Percentiles rank a stretch among this genome's conserved stretches.
Evolutionary conservation across 225 moss, liverwort and hornwort species (phyloP).

Genomic region (Anthoceros angustus): DNA sequence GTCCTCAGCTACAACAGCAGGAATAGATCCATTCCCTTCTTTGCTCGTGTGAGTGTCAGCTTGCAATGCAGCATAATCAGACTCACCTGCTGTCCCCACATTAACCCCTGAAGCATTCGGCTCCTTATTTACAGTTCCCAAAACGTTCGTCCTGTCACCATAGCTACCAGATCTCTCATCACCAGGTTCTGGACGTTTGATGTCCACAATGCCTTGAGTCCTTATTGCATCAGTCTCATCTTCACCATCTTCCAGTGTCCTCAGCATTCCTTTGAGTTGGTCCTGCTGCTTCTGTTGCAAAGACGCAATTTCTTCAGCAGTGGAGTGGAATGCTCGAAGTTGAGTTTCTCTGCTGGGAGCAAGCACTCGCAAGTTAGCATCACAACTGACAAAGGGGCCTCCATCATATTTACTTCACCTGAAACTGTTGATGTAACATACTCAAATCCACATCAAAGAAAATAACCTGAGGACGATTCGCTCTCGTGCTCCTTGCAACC

Average conservation of each 20-base stretch:
- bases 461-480: conserved; percentile 91
- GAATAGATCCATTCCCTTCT: background rate
- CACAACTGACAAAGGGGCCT: conserved; percentile 4
- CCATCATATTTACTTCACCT: background rate
- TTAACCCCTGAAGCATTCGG: too few relatives aligned
- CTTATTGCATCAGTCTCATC: conserved; percentile 32
- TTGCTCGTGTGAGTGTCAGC: background rate
- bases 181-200: background rate
- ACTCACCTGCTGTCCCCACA: too few relatives aligned
- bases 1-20: background rate
- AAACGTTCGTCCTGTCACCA: too few relatives aligned
- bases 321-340: conserved; percentile 93
- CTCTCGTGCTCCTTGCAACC: conserved; percentile 92
- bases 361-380: conserved; percentile 5
- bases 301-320: conserved; percentile 76
- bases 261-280: conserved; percentile 67
- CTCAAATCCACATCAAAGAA: conserved; percentile 2
- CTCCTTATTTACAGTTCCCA: too few relatives aligned
- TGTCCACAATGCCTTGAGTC: background rate
- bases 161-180: background rate
- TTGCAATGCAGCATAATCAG: background rate
- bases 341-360: conserved; percentile 92
- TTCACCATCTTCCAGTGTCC: conserved; percentile 85
- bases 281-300: conserved; percentile 58
- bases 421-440: background rate